Base-by-base conservation (phyloP, 2,329 filamentous ascomycete genomes). In the Cadophora gregata region DNA sequence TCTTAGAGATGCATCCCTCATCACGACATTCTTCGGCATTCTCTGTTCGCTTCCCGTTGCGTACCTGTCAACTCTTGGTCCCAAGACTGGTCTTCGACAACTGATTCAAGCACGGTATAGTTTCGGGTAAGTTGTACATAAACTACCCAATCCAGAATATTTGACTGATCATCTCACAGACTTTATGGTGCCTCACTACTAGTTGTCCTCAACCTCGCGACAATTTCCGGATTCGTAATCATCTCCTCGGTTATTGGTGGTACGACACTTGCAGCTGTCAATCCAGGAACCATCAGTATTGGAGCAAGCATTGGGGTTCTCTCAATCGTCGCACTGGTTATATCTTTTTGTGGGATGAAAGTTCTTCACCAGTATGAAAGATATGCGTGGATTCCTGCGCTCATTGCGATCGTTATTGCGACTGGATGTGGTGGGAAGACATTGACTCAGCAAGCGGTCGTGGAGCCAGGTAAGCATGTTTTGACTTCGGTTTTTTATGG, bases 41-140 rank as follows among this genome's bases (percentile, higher is more conserved):
- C 70, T 89, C 29, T 84, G 84, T 0, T 84, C 84, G 0, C 67
- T 83, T 7, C 79, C 84, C 0, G 84, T 86, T 0, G 87, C 85
- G 3, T 88, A 85, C 71, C 78, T 90, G 29, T 83, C 83, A 50
- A 87, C 84, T 0, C 77, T 88, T 60, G 87, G 87, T 0, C 85
- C 87, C 4, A 85, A 84, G 76, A 89, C 86, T 10, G 88, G 87
- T 50, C 84, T 90, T 82, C 82, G 88, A 19, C 87, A 90, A 76
- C 88, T 90, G 82, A 83, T 90, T 8, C 86, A 88, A 70, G 87
- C 88, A 4, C 81, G 88, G 25, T 90, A 85, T 75, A 85, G 84
- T 48, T 90, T 88, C 74, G 87, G 86, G 80, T 64, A 4, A 59
- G 62, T 45, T 25, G 25, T 38, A 36, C 7, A 25, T 38, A 16